Evolutionary conservation across 257 asterid genomes (phyloP).

Genomic region (Solanum virginianum): DNA sequence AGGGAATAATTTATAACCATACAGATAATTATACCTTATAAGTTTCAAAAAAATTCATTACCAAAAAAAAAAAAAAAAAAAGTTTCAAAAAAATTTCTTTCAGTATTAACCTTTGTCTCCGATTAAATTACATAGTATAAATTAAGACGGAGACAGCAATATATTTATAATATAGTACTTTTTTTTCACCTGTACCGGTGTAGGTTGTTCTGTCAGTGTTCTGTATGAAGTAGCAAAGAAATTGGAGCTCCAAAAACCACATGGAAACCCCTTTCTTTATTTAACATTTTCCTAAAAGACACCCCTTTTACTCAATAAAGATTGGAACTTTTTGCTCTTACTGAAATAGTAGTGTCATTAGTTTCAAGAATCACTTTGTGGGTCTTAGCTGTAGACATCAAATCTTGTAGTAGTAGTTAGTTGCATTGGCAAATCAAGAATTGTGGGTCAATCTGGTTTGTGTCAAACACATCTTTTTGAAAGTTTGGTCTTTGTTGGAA

Average conservation of each 20-base stretch:
- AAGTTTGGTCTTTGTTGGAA: not conserved
- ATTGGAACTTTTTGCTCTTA: not conserved
- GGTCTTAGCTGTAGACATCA: not conserved
- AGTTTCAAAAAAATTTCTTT: no score
- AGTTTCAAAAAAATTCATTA: no score
- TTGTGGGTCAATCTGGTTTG: not conserved
- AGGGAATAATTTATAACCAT: no score
- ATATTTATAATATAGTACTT: not conserved
- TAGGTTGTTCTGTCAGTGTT: not conserved
- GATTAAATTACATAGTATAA: no score
- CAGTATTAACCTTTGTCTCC: no score
- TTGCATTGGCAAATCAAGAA: not conserved
- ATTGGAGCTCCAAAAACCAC: not conserved
- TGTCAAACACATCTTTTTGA: not conserved
- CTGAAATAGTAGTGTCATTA: not conserved
- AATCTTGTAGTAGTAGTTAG: not conserved
- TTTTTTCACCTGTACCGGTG: not conserved
- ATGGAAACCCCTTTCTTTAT: not conserved
- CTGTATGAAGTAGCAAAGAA: not conserved
- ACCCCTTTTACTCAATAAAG: not conserved
- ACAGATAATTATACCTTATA: no score
- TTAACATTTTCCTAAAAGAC: not conserved
- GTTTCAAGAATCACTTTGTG: not conserved
- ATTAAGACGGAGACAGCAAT: no score
- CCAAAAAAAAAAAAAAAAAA: no score